Evolutionary conservation across 1,284 basidiomycete genomes (phyloP), one percentile per base, ranked within the genome.

Genomic region (Heliocybe sulcata): DNA sequence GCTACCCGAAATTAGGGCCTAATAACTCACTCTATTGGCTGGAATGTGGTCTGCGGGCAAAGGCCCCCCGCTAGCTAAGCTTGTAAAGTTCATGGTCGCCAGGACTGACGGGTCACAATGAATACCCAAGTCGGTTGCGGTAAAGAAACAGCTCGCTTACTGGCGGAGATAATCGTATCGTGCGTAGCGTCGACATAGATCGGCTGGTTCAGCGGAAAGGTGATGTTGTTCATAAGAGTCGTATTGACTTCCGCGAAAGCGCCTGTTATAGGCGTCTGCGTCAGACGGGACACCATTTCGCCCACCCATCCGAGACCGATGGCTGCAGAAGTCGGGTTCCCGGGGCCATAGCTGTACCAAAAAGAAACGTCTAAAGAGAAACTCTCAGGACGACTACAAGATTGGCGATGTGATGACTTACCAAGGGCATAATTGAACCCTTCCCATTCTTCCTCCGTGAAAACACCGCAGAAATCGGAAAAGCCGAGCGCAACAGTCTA

Each of bases 381-480:
- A 42, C 10, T 6, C 35, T 33, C 19, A 47, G 29, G 19, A 35
- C n/a, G 27, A 26, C 52, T 69, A 64, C 1, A 68, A 68, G 54
- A 69, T 63, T 14, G 65, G 59, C 22, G 22, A 27, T 9, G 3
- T 35, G 3, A 14, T 3, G 16, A 35, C 26, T 42, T 42, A 78
- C 74, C 77, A 23, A 63, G 62, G 22, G 65, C 64, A 62, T 87
- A 85, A 58, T 82, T 79, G 63, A 77, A 87, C 0, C 80, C 79
- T 57, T 77, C 72, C 82, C 83, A 87, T 64, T 87, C 85, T 51
- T 81, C 74, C 58, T 83, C 73, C 12, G 82, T 87, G 66, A 87
- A 87, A 3, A 86, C 65, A 12, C 71, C 67, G 62, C 83, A 77
- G 60, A 78, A 78, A 16, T 59, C 56, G 8, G 74, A 76, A 58